Base-by-base conservation (phyloP, 2,329 filamentous ascomycete species). In the Cercospora berteroae region DNA sequence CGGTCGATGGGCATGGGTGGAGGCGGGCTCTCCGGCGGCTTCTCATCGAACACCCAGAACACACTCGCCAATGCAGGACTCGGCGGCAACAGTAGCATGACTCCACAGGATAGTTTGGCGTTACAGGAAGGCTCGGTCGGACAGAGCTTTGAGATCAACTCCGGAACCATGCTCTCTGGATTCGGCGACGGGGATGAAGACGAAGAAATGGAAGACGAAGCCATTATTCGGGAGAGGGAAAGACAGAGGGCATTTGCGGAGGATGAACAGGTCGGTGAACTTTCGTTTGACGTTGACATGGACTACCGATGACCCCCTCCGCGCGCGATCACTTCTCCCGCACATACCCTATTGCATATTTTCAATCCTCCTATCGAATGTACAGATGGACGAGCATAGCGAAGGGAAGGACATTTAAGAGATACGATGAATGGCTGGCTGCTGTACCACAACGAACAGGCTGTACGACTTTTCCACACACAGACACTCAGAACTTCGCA, bases 161-260 rank as follows among this genome's bases (percentile, higher is more conserved):
- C 70, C 36, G 76, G 76, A 25, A 74, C 71, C 10, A 76, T 78
- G 74, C 83, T 97, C 68, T 87, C 95, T 29, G 94, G 94, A 62
- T 98, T 98, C 80, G 94, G 93, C 76, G 96, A 93, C 80, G 97
- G 93, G 74, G 94, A 97, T 79, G 95, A 98, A 72, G 95, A 98
- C 71, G 94, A 97, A 74, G 94, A 97, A 70, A 91, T 93, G 81
- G 91, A 92, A 66, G 90, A 90, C 72, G 72, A 73, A 59, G 67
- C 67, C n/a, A 67, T 64, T 8, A 27, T 66, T 20, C 68, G 70
- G 33, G 68, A 66, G 50, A 67, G 71, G 60, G 70, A 70, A 64
- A 29, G 64, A 57, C 39, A 56, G 31, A 58, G 63, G 61, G 82
- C 84, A 74, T 74, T 77, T 60, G 69, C 68, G 55, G 84, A 86